Evolutionary conservation across 2,329 filamentous ascomycete genomes (phyloP), one percentile per base, ranked within the genome.

Genomic region (Pseudofabraea citricarpa): DNA sequence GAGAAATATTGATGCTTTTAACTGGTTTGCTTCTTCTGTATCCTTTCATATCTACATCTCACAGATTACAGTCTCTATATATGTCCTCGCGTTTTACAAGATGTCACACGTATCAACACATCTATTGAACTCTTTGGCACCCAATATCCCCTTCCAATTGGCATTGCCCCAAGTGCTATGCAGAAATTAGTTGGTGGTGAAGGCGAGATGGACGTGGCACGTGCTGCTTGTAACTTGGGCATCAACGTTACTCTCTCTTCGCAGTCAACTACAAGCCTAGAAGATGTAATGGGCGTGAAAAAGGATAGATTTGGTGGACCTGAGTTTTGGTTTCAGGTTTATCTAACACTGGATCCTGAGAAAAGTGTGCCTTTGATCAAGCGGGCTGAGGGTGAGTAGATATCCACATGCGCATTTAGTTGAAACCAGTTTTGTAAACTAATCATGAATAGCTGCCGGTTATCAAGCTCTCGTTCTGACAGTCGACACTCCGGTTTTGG

Each of bases 131-230:
- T 66, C 71, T 38, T 67, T 10, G 16, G 4, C 16, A 35, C 31
- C 9, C 13, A 35, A 16, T 15, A n/a, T 35, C 16, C 65, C 21
- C 64, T 77, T 4, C 81, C 80, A 0, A 64, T 84, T 32, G 83
- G 82, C 56, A 70, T 76, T 48, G 73, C 75, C 36, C 80, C 81
- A 1, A 77, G 79, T 2, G 77, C 77, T 3, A 77, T 83, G 72
- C 79, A 75, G 4, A 71, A 69, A 38, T 60, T 82, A 27, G 76
- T 79, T 43, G 78, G 83, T 53, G 70, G 74, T 0, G 72, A 81
- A 20, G 81, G 79, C 15, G 81, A 85, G 60, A 62, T 68, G 23
- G 77, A 70, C 21, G 66, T 80, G 16, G 75, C 69, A 1, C 64
- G 68, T 24, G 77, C 71, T 2, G 73, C 73, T 44, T 64, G 66